Evolutionary conservation across 331 rosid species (phyloP), one percentile per base, ranked within the genome.

Genomic region (Malus hybrid): DNA sequence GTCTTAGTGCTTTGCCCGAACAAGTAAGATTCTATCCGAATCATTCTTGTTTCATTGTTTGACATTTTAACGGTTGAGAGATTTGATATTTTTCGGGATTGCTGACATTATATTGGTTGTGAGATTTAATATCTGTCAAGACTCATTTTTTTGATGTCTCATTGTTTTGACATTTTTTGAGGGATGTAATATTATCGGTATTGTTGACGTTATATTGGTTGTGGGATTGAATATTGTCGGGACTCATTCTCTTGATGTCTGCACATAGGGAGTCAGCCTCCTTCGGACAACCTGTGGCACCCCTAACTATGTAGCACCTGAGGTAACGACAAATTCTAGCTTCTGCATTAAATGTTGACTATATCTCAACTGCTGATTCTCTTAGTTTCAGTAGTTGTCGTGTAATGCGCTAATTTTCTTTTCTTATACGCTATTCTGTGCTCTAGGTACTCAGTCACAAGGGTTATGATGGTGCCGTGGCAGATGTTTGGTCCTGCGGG

Each of bases 401-500:
- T 74, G 58, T 72, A 39, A 52, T 6, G 19, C 4, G 22, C 81
- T 33, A 32, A 82, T 57, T 64, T 53, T 18, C 13, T 3, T 28
- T 42, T 39, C 15, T 60, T 5, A 5, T 24, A 19, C 20, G 1
- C 68, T 26, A 67, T 66, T 73, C 30, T 52, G 74, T 84, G 75
- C 69, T 71, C 36, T 78, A 93, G 97, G 96, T 93, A 77, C 98
- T 93, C 73, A 88, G 88, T 87, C 98, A 93, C 89, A 93, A 90
- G 86, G 98, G 98, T 76, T 93, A 93, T 80, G 82, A 93, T 72
- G 97, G 98, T 79, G 89, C 98, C 2, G 83, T 86, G 77, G 97
- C 98, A 66, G 98, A 93, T 81, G 90, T 93, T 72, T 93, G 98
- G 98, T 93, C 98, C 78, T 89, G 98, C 75, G 98, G 98, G 73